These are phyloP conservation scores for Backusella sp. DNA, from an alignment of 192 early-diverging fungal genomes.

Conservation along the genomic window DNA sequence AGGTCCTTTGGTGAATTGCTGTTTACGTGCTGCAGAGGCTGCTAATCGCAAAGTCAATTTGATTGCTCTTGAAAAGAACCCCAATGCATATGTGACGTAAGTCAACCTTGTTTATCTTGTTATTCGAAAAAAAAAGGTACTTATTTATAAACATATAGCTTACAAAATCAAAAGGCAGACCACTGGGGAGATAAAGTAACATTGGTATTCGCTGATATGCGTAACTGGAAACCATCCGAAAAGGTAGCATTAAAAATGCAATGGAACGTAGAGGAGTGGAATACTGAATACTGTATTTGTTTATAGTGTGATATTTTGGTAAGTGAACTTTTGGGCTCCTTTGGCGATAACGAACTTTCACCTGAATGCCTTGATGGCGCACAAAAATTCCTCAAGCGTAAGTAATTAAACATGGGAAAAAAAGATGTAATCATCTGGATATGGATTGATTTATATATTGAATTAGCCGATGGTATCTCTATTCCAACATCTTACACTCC, in stretches of 20 bases:
- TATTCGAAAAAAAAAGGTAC: background rate
- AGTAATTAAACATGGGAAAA: background rate
- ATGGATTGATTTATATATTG: background rate
- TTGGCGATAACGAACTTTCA: slow-evolving; percentile 99
- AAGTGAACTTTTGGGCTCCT: slow-evolving; percentile 94
- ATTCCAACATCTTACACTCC: slow-evolving; percentile 88
- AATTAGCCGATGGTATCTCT: slow-evolving; percentile 74
- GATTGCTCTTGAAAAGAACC: slow-evolving; percentile 96
- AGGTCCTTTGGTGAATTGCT: slow-evolving; percentile 91
- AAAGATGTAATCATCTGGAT: background rate
- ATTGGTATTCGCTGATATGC: slow-evolving; percentile 91
- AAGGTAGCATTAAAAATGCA: slow-evolving; percentile 38
- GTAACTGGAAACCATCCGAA: slow-evolving; percentile 72
- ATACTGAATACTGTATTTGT: background rate
- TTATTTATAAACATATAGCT: slow-evolving; percentile 53
- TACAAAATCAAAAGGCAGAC: slow-evolving; percentile 70
- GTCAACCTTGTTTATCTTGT: slow-evolving; percentile 14
- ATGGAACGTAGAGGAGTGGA: background rate
- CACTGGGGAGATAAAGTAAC: slow-evolving; percentile 82
- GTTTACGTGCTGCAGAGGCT: slow-evolving; percentile 71
- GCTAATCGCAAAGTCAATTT: slow-evolving; percentile 62
- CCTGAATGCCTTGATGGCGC: slow-evolving; percentile 98
- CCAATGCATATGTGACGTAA: slow-evolving; percentile 88
- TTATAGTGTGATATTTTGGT: slow-evolving; percentile 85
- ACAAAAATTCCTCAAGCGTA: slow-evolving; percentile 62